These are phyloP conservation scores for Ophiostoma novo-ulmi DNA, from an alignment of 2,329 filamentous ascomycete genomes.

Conservation along the genomic window DNA sequence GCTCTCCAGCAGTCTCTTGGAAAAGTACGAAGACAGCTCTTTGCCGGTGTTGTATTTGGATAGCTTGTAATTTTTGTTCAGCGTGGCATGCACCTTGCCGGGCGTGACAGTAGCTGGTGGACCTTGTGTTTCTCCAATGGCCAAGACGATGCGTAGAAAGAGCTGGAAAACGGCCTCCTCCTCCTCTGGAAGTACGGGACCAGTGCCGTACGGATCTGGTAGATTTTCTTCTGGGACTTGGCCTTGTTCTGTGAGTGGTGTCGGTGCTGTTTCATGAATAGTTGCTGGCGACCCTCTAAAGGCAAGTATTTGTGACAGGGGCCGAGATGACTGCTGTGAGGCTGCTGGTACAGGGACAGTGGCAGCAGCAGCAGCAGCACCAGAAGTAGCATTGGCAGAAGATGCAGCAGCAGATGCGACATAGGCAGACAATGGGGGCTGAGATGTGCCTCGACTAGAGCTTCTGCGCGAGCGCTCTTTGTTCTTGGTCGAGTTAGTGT, in stretches of 20 bases:
- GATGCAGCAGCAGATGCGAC: neutral
- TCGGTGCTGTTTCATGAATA: neutral
- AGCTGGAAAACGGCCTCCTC: neutral
- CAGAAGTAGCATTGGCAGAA: neutral
- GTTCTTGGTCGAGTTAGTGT: conserved; percentile 6
- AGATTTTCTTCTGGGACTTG: neutral
- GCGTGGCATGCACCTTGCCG: conserved; percentile 33
- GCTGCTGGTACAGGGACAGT: no score
- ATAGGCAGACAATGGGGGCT: neutral
- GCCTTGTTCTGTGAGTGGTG: neutral
- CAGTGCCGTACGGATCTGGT: neutral
- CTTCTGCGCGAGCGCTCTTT: conserved; percentile 21
- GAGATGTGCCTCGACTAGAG: conserved; percentile 21
- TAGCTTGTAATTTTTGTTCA: conserved; percentile 42
- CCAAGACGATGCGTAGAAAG: conserved; percentile 29
- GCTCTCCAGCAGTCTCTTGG: conserved; percentile 37
- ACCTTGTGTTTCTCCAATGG: conserved; percentile 31
- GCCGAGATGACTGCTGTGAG: conserved; percentile 15
- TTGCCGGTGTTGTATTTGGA: conserved; percentile 34
- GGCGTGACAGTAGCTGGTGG: conserved; percentile 31
- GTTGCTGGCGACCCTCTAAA: neutral
- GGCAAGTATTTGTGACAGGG: neutral
- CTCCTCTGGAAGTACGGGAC: neutral
- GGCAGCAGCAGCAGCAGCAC: neutral
- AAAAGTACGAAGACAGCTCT: conserved; percentile 45